Base-by-base conservation (phyloP, 2,329 filamentous ascomycete genomes). In the Aspergillus ustus region DNA sequence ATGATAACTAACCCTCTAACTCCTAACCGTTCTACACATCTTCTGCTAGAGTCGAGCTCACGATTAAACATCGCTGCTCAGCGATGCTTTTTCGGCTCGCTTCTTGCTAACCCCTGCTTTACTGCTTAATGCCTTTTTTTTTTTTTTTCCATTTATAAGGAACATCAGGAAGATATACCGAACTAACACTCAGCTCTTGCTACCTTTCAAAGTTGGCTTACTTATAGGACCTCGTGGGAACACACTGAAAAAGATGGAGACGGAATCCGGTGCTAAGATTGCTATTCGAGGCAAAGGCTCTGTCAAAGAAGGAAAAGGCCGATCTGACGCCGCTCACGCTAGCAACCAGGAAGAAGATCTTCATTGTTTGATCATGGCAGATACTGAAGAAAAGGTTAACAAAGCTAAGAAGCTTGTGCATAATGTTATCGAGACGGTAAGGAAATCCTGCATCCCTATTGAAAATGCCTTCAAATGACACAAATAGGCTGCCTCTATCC, bases 141-240 rank as follows among this genome's bases (percentile, higher is more conserved):
- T 72, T 67, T 62, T 70, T 71, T 68, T 64, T 63, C 72, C 2
- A 79, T 61, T 61, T 53, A 49, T 37, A 59, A 59, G 51, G 51
- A 57, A 62, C 52, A 22, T 22, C 52, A 53, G 55, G 59, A 70
- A 70, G 81, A 76, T 80, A 78, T 66, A 77, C 76, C 73, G 80
- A 65, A 96, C 93, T 97, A 96, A 99, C 92, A 91, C 88, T 83
- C 91, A 93, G 91, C 49, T 61, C 44, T 84, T 88, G 71, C 72
- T 76, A 72, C 82, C 84, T 84, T 84, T 86, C 90, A 89, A 97
- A 99, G 95, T 99, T 88, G 95, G 95, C 82, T 89, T 99, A 87
- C 93, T 99, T 81, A 99, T 99, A 89, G 95, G 95, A 82, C 95
- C 95, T 82, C 95, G 95, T 94, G 95, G 95, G 82, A 99, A 99